Evolutionary conservation across 768 basidiomycete genomes (phyloP), one percentile per base, ranked within the genome.

Genomic region (Hydnomerulius pinastri): DNA sequence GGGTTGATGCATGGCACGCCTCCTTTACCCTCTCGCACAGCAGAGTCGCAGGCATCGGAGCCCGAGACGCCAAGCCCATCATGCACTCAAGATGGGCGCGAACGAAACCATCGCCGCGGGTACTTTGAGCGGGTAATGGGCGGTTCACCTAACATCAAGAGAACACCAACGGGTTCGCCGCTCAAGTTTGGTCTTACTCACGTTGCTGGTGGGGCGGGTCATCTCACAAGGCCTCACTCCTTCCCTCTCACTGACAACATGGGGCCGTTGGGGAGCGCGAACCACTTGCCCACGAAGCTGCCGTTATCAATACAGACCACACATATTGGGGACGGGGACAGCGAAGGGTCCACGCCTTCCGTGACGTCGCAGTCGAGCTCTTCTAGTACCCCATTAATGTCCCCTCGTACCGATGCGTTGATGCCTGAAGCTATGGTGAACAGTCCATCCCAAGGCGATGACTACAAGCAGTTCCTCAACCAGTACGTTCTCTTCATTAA

Each of bases 401-500:
- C 79, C 20, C 76, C 78, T 11, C 63, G 64, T 4, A 71, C 73
- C 30, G 62, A 62, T 36, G 38, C 61, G 41, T 48, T 53, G 12
- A 29, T 49, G 37, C 41, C 35, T 48, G 30, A 46, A 48, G 46
- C 24, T 47, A 11, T 44, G 60, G 49, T 45, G 56, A 41, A 42
- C 40, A 40, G 36, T 37, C 35, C 24, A 33, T 43, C 27, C 9
- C 53, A 54, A 35, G 54, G 42, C 30, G 60, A 74, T 20, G 74
- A 74, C 54, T 88, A 89, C 61, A 75, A 73, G 52, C 76, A 80
- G 51, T 82, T 90, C 52, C 63, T 90, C 50, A 80, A 81, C 67
- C 82, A 74, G 87, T 87, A 58, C 39, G 82, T 75, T 13, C 25
- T 12, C 27, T 41, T 36, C 1, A 3, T n/a, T 23, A 9, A 35